Conservation (phyloP, 1,284 basidiomycete genomes). For the Ceratobasidium sp. region DNA sequence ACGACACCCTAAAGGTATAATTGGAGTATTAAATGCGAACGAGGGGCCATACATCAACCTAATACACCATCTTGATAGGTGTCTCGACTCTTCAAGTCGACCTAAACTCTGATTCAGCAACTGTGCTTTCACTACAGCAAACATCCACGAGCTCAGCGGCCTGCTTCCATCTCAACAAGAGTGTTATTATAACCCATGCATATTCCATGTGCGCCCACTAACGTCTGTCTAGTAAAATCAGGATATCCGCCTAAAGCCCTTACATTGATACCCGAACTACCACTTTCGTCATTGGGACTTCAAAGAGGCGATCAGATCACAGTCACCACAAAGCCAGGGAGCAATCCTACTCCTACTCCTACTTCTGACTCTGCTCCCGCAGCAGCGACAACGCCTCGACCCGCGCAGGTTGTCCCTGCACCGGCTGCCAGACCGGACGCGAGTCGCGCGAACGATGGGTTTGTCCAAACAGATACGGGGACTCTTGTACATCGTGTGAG, state of each 20-base stretch:
- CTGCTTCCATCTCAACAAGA: slow-evolving; percentile 80
- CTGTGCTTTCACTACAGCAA: slow-evolving; percentile 49
- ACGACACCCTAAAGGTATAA: slow-evolving; percentile 79
- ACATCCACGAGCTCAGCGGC: slow-evolving; percentile 52
- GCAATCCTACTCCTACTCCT: slow-evolving; percentile 34
- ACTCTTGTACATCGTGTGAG: slow-evolving; percentile 73
- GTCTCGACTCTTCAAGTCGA: slow-evolving; percentile 52
- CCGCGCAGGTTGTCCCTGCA: background rate
- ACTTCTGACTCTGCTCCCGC: slow-evolving; percentile 40
- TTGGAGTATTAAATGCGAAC: slow-evolving; percentile 61
- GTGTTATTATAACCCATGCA: slow-evolving; percentile 56
- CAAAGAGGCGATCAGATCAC: slow-evolving; percentile 82
- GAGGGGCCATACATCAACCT: too few species aligned
- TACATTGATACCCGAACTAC: slow-evolving; percentile 71
- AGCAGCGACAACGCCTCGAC: slow-evolving; percentile 25
- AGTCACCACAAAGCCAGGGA: slow-evolving; percentile 57
- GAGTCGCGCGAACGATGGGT: slow-evolving; percentile 45
- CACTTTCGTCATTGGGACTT: slow-evolving; percentile 76
- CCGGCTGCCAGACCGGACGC: slow-evolving; percentile 40
- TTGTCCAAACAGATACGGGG: slow-evolving; percentile 65
- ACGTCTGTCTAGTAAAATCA: slow-evolving; percentile 66
- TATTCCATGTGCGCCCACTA: slow-evolving; percentile 14
- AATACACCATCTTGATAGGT: slow-evolving; percentile 59
- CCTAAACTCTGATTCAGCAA: slow-evolving; percentile 48
- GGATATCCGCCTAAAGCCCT: slow-evolving; percentile 83